Conservation (phyloP, 495 filamentous ascomycete species). For the Aspergillus asperescens region DNA sequence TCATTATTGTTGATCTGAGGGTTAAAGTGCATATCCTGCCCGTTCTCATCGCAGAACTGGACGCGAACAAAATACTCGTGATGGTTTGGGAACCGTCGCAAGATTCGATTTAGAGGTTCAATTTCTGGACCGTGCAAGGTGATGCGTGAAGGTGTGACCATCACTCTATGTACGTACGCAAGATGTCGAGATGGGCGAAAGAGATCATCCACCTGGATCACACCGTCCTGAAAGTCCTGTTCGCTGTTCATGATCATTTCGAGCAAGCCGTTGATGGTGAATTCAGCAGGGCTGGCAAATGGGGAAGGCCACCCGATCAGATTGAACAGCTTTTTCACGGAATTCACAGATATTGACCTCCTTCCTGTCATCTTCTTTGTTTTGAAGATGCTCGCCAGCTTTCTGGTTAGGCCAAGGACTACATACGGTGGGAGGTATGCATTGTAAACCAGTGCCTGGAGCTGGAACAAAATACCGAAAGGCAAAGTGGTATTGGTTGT, state of each 20-base stretch:
- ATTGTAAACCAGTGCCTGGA: conserved; percentile 35
- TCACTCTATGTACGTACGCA: conserved; percentile 49
- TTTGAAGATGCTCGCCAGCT: background rate
- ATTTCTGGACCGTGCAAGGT: conserved; percentile 64
- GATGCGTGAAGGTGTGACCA: conserved; percentile 64
- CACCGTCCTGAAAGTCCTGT: conserved; percentile 8
- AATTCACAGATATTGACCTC: conserved; percentile 7
- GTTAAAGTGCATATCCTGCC: conserved; percentile 55
- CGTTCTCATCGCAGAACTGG: conserved; percentile 68
- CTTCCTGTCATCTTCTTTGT: background rate
- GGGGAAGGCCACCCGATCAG: conserved; percentile 20
- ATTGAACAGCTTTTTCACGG: conserved; percentile 17
- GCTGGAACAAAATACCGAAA: conserved; percentile 36
- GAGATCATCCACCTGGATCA: background rate
- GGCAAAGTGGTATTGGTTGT: conserved; percentile 20
- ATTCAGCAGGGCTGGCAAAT: conserved; percentile 12
- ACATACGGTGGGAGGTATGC: conserved; percentile 26
- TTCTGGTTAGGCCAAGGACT: conserved; percentile 15
- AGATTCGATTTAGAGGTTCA: conserved; percentile 67
- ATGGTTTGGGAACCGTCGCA: conserved; percentile 61
- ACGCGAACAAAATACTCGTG: conserved; percentile 65
- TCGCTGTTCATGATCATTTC: conserved; percentile 9
- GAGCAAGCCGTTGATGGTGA: conserved; percentile 5
- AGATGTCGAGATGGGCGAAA: conserved; percentile 3
- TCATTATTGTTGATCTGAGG: conserved; percentile 45